Evolutionary conservation across 139 green algal genomes (phyloP), one percentile per base, ranked within the genome.

Genomic region (Coccomyxa sp.): DNA sequence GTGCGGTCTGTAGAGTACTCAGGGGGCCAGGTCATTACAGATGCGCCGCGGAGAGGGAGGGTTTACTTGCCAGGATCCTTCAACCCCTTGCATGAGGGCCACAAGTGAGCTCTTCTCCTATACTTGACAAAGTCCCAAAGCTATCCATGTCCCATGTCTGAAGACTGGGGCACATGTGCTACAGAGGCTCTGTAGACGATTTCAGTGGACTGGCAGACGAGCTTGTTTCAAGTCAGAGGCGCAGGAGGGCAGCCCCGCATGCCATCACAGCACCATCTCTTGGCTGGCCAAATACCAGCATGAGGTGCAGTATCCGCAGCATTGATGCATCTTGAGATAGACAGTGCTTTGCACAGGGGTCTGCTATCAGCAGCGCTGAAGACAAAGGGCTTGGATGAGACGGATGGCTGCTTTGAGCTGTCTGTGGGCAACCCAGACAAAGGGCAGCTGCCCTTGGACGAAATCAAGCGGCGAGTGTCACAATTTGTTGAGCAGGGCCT

Each of bases 401-500:
- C 0, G 70, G 87, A 92, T 50, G 82, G 80, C 0, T 79, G 71
- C 72, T 94, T 90, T 64, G 95, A 98, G 86, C 87, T 98, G 73
- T 90, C 93, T 18, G 86, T 96, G 12, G 79, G 88, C 69, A 98
- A 98, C 77, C 89, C 94, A 9, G 95, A 98, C 85, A 98, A 98
- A 88, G 93, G 91, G 29, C 35, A 87, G 64, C 83, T 98, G 50
- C 36, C 78, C 0, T 12, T 86, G 16, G 82, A 83, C 0, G 93
- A 95, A 37, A 77, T 95, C 10, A 44, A 78, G 50, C 76, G 72
- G 18, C 84, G 95, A 0, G 85, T 97, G 37, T 68, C 79, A n/a
- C 93, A 96, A 86, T 97, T 98, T 71, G 73, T 79, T 6, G 73
- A 78, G 7, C 44, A 78, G 10, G 87, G 85, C 3, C 75, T 92